phyloP scores from a whole-genome alignment of 2,329 filamentous ascomycete species.

The Neonectria sp. region DNA sequence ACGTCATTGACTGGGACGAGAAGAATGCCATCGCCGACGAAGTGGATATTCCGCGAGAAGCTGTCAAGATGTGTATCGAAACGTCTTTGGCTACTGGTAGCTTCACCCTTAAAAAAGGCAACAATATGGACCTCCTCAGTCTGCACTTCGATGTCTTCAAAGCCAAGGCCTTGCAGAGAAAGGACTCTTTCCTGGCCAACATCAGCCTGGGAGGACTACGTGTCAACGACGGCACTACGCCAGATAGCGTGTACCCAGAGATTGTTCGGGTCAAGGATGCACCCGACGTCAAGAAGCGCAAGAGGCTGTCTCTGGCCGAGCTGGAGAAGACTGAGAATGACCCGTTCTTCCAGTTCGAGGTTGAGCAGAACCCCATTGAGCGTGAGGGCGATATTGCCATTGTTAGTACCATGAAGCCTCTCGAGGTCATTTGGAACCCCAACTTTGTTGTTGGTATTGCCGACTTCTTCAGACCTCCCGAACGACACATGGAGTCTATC shows the following conservation, averaged over 20 bases:
- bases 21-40: conserved; percentile 90
- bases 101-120: conserved; percentile 88
- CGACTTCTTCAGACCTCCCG: conserved; percentile 96
- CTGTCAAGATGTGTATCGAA: conserved; percentile 93
- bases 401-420: conserved; percentile 91
- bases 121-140: conserved; percentile 85
- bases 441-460: conserved; percentile 91
- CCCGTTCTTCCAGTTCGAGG: conserved; percentile 91
- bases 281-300: conserved; percentile 64
- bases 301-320: conserved; percentile 68
- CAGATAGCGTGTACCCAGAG: conserved; percentile 91
- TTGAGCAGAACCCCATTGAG: conserved; percentile 96
- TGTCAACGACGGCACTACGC: conserved; percentile 95
- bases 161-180: conserved; percentile 89
- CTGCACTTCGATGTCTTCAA: conserved; percentile 96
- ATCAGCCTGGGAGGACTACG: conserved; percentile 93
- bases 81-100: conserved; percentile 95
- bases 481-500: conserved; percentile 98
- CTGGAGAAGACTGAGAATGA: conserved; percentile 71
- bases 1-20: conserved; percentile 98
- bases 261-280: conserved; percentile 97
- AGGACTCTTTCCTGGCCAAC: conserved; percentile 91
- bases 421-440: conserved; percentile 98
- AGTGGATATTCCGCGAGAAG: conserved; percentile 91
- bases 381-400: conserved; percentile 92